These are phyloP conservation scores for Paecilomyces variotii DNA, from an alignment of 2,329 filamentous ascomycete species.

Conservation along the genomic window DNA sequence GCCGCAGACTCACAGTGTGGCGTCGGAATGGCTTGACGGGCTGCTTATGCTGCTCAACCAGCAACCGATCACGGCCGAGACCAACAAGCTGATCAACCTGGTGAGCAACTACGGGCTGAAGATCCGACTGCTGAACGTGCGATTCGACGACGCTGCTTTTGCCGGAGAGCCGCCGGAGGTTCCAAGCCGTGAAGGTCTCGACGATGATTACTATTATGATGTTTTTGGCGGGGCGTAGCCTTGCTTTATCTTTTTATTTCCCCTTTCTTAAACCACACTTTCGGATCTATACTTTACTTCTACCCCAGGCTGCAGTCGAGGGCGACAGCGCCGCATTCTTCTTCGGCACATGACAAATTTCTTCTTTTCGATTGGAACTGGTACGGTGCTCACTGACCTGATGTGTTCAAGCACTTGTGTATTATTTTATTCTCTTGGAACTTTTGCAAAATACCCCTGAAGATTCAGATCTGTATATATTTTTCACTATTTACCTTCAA, in stretches of 20 bases:
- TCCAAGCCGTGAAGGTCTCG: conserved; percentile 73
- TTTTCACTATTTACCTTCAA: not conserved
- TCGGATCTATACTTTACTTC: not conserved
- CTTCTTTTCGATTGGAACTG: not conserved
- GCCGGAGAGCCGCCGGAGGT: conserved; percentile 64
- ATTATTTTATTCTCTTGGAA: conserved; percentile 2
- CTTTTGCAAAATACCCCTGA: conserved; percentile 6
- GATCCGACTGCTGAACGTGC: conserved; percentile 83
- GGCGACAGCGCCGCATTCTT: not conserved
- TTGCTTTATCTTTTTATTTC: conserved; percentile 1
- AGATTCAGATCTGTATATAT: conserved; percentile 4
- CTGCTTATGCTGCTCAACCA: conserved; percentile 92
- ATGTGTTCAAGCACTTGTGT: not conserved
- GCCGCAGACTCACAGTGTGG: conserved; percentile 70
- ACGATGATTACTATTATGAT: conserved; percentile 92
- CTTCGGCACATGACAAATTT: not conserved
- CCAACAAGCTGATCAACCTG: conserved; percentile 76
- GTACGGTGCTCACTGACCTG: not conserved
- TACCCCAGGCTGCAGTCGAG: not conserved
- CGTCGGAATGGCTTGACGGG: conserved; percentile 95
- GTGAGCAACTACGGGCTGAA: conserved; percentile 88
- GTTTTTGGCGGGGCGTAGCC: conserved; percentile 43
- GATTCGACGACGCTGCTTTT: conserved; percentile 70
- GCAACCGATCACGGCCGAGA: conserved; percentile 93
- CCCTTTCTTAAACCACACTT: not conserved